Base-by-base conservation (phyloP, 305 asterid species). In the Rubia peregrina region DNA sequence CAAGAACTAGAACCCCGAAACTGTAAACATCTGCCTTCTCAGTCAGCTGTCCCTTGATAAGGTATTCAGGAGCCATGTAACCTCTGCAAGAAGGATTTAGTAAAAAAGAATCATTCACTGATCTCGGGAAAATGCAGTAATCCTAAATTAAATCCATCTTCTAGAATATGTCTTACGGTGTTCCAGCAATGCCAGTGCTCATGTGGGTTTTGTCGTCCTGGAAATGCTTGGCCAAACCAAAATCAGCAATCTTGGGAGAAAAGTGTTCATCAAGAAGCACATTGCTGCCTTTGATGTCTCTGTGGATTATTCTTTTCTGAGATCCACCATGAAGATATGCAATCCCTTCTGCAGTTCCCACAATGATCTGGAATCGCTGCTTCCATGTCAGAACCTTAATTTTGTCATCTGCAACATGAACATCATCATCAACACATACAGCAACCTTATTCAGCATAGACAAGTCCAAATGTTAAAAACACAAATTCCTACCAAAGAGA, bases 41-140 rank as follows among this genome's bases (percentile, higher is more conserved):
- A 0, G 98, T 93, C 40, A 93, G 86, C 67, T 93, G 98, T 56
- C 98, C 97, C 83, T 86, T 89, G 7, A 89, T 90, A 40, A 93
- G 82, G 83, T 93, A 93, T 76, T 90, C 98, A 3, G 98, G 97
- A 38, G 97, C 98, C 97, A 90, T 93, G 65, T 93, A 93, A 43
- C 98, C 98, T 76, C 97, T 93, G 91, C 77, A 43, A 62, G 10
- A 64, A 4, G 61, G n/a, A 57, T 70, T 71, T 19, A 61, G 19
- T 43, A 44, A 4, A 56, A 64, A 9, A 24, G 51, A 19, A 65
- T 65, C 13, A 12, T 40, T 69, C 13, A 11, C 26, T 17, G 0
- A 17, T 9, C 30, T 38, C 48, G 0, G 9, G 7, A n/a, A 41
- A 62, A 6, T 19, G 4, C 13, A 21, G 61, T 24, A 55, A 65